phyloP scores from a whole-genome alignment of 2,329 filamentous ascomycete genomes.

The Falciphora oryzae region DNA sequence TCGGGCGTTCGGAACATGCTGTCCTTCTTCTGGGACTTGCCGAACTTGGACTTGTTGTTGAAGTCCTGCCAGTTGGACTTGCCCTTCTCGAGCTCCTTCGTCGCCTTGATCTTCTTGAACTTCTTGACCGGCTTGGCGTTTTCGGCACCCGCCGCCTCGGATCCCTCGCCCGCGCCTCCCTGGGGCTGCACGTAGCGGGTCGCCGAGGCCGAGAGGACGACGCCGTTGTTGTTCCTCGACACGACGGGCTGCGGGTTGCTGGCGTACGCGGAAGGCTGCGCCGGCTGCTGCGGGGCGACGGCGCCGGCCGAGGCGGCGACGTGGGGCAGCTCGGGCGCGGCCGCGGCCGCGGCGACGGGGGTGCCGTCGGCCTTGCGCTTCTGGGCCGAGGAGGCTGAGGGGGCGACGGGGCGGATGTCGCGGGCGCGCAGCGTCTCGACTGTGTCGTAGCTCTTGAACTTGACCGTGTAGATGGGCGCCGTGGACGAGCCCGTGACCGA shows the following conservation, averaged over 20 bases:
- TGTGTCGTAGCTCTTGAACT: slow-evolving; percentile 85
- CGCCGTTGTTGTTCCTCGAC: slow-evolving; percentile 30
- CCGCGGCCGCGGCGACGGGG: slow-evolving; percentile 45
- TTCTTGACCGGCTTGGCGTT: slow-evolving; percentile 71
- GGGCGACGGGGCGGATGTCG: slow-evolving; percentile 71
- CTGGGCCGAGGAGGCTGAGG: slow-evolving; percentile 36
- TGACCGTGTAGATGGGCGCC: slow-evolving; percentile 88
- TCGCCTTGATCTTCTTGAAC: slow-evolving; percentile 87
- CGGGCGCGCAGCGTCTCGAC: slow-evolving; percentile 76
- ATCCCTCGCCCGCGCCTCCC: slow-evolving; percentile 43
- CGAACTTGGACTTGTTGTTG: slow-evolving; percentile 67
- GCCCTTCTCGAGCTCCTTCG: slow-evolving; percentile 81
- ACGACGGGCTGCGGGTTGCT: slow-evolving; percentile 23
- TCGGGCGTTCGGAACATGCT: slow-evolving; percentile 97
- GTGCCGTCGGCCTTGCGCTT: slow-evolving; percentile 84
- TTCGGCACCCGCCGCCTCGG: slow-evolving; percentile 41
- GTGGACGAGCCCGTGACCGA: slow-evolving; percentile 89
- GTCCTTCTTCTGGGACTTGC: slow-evolving; percentile 70
- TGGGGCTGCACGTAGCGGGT: slow-evolving; percentile 53
- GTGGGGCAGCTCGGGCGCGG: slow-evolving; percentile 43
- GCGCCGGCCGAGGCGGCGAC: slow-evolving; percentile 47
- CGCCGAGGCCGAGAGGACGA: slow-evolving; percentile 51
- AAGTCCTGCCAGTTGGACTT: slow-evolving; percentile 97
- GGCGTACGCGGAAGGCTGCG: slow-evolving; percentile 50
- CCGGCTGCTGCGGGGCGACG: slow-evolving; percentile 23